Evolutionary conservation across 2,329 filamentous ascomycete genomes (phyloP).

Genomic region (Parascedosporium putredinis): DNA sequence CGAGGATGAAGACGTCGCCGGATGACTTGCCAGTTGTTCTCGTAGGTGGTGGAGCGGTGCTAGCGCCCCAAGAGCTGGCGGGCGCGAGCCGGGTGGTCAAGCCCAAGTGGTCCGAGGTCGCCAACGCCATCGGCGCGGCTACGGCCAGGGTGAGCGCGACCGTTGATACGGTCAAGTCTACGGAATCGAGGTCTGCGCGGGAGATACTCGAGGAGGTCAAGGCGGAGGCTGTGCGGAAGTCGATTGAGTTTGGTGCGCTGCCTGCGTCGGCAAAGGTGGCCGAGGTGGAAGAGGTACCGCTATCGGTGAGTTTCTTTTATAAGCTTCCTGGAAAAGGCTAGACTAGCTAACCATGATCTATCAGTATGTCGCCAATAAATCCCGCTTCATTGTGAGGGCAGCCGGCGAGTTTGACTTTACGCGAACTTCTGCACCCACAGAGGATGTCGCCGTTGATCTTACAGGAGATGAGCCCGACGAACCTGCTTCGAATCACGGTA

Average conservation of each 20-base stretch:
- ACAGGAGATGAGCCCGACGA: too few species aligned
- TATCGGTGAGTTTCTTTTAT: slow-evolving; percentile 17
- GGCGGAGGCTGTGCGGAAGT: slow-evolving; percentile 19
- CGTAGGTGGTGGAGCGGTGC: slow-evolving; percentile 52
- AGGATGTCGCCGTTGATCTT: too few species aligned
- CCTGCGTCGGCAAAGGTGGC: slow-evolving; percentile 33
- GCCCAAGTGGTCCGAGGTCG: slow-evolving; percentile 46
- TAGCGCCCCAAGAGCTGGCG: slow-evolving; percentile 42
- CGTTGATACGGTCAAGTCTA: slow-evolving; percentile 39
- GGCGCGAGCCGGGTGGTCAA: slow-evolving; percentile 47
- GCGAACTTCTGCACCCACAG: slow-evolving; percentile 14
- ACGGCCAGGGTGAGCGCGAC: slow-evolving; percentile 48
- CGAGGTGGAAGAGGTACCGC: slow-evolving; percentile 42
- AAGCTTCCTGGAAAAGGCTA: slow-evolving; percentile 10
- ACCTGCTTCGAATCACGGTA: too few species aligned
- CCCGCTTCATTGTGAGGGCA: slow-evolving; percentile 46
- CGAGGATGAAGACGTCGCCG: slow-evolving; percentile 53
- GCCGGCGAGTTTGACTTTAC: slow-evolving; percentile 41
- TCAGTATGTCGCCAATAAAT: slow-evolving; percentile 38
- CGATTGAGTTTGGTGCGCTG: slow-evolving; percentile 26
- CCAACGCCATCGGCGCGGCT: slow-evolving; percentile 56
- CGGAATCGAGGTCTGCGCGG: slow-evolving; percentile 28
- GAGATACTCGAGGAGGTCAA: slow-evolving; percentile 30
- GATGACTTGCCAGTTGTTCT: slow-evolving; percentile 49
- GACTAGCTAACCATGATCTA: too few species aligned